Percentiles rank a stretch among this genome's conserved stretches.
phyloP scores from a whole-genome alignment of 2,329 filamentous ascomycete species.

The Diaporthe sp. region DNA sequence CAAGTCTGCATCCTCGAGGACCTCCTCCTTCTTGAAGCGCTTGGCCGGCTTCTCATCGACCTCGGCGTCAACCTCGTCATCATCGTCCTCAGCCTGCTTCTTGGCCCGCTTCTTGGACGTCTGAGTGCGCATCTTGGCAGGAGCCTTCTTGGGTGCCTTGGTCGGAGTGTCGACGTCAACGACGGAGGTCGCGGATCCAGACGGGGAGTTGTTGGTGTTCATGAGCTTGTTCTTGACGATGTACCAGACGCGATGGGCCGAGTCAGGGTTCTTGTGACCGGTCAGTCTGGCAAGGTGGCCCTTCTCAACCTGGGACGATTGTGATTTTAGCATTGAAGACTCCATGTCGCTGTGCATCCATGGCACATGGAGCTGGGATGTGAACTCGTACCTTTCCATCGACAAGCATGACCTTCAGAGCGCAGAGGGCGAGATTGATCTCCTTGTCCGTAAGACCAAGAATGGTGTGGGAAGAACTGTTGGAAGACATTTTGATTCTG shows the following conservation, averaged over 20 bases:
- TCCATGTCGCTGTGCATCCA: not conserved
- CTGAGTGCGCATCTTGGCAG: not conserved
- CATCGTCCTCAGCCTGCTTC: not conserved
- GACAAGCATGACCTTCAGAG: slow-evolving; percentile 1
- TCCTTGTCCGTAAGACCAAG: slow-evolving; percentile 17
- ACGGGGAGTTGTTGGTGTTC: not conserved
- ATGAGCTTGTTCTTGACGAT: slow-evolving; percentile 12
- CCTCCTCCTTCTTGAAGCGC: slow-evolving; percentile 1
- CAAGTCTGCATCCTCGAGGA: not conserved
- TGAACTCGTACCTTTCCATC: slow-evolving; percentile 21
- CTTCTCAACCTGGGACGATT: slow-evolving; percentile 1
- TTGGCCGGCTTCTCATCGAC: not conserved
- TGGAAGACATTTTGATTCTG: slow-evolving; percentile 19
- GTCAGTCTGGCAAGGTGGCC: slow-evolving; percentile 25
- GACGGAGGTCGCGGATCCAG: not conserved
- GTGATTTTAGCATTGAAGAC: not conserved
- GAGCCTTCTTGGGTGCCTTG: slow-evolving; percentile 8
- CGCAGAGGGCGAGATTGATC: not conserved
- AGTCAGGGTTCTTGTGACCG: slow-evolving; percentile 15
- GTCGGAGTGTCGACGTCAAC: not conserved
- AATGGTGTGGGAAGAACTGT: not conserved
- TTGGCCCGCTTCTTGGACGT: not conserved
- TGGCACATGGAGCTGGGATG: not conserved
- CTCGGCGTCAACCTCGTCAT: not conserved
- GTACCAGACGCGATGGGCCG: slow-evolving; percentile 32